Conservation (phyloP, 495 filamentous ascomycete genomes). For the Tuber microsphaerosporum region DNA sequence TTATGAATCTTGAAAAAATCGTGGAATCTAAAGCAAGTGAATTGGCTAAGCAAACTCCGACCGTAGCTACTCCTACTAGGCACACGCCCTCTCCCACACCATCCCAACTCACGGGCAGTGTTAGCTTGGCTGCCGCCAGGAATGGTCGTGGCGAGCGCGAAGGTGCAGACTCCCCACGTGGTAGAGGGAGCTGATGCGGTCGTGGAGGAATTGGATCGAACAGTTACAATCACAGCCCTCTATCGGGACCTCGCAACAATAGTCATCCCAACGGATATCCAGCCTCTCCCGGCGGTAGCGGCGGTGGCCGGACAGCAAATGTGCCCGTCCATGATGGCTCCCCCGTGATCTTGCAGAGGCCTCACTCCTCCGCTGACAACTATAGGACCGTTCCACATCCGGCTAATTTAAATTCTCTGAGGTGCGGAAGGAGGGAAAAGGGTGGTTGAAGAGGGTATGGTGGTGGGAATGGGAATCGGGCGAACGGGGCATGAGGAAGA, state of each 20-base stretch:
- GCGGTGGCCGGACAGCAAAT: conserved; percentile 50
- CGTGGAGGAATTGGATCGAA: conserved; percentile 34
- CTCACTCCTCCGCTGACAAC: conserved; percentile 47
- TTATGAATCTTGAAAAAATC: no score
- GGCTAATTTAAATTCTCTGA: conserved; percentile 52
- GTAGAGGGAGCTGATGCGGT: conserved; percentile 35
- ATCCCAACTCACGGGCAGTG: no score
- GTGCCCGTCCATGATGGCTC: conserved; percentile 13
- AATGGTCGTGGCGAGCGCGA: conserved; percentile 24
- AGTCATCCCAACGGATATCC: conserved; percentile 44
- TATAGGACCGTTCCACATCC: conserved; percentile 79
- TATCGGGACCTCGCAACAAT: conserved; percentile 48
- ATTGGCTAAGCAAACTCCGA: no score
- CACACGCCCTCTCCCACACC: no score
- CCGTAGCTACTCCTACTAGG: no score
- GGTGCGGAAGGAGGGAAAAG: conserved; percentile 54
- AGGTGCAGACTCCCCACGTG: conserved; percentile 17
- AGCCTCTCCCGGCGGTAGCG: conserved; percentile 40
- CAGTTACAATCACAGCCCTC: conserved; percentile 21
- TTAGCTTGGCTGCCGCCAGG: no score
- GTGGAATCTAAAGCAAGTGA: no score
- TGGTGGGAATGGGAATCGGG: conserved; percentile 22
- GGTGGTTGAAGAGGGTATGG: conserved; percentile 43
- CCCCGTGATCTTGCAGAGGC: conserved; percentile 35
- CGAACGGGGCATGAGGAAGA: conserved; percentile 4